Percentiles rank a stretch among this genome's conserved stretches.
Evolutionary conservation across 805 yeast genomes (phyloP).

Genomic region (Candida ascalaphidarum): DNA sequence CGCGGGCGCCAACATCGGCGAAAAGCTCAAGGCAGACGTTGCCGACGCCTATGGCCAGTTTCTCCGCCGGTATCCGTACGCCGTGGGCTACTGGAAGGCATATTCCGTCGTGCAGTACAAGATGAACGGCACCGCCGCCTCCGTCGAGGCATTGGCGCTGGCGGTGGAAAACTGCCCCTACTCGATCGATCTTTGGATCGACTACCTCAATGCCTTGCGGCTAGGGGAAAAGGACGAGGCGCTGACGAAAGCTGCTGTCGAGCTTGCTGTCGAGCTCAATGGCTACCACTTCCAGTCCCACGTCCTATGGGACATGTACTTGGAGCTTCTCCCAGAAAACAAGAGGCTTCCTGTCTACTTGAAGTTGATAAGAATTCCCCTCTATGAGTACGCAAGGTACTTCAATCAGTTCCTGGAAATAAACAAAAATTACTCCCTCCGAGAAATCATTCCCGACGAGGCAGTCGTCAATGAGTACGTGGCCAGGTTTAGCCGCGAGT

Average conservation of each 20-base stretch:
- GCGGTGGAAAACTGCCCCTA: slow-evolving; percentile 45
- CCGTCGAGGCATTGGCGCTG: slow-evolving; percentile 35
- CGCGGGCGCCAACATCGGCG: too few relatives aligned
- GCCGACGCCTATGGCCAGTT: too few relatives aligned
- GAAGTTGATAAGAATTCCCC: slow-evolving; percentile 49
- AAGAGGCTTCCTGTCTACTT: slow-evolving; percentile 26
- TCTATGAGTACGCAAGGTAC: slow-evolving; percentile 81
- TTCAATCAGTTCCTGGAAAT: slow-evolving; percentile 41
- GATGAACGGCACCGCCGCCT: slow-evolving; percentile 43
- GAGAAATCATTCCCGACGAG: slow-evolving; percentile 15
- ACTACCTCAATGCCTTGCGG: slow-evolving; percentile 50
- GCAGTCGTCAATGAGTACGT: slow-evolving; percentile 11
- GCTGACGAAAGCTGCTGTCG: slow-evolving; percentile 18
- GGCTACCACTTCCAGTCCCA: slow-evolving; percentile 76
- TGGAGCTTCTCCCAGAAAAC: slow-evolving; percentile 45
- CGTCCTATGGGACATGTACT: slow-evolving; percentile 71
- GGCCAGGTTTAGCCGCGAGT: slow-evolving; percentile 12
- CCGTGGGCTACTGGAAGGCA: slow-evolving; percentile 57
- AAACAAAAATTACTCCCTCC: slow-evolving; percentile 22
- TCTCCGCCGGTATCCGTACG: slow-evolving; percentile 41
- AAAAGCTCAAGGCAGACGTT: too few relatives aligned
- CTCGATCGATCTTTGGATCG: slow-evolving; percentile 63
- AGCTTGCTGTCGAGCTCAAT: slow-evolving; percentile 21
- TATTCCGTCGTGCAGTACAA: slow-evolving; percentile 49
- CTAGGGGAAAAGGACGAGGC: slow-evolving; percentile 4